A percentile compares a stretch with the other conserved stretches of the same genome.
Evolutionary conservation across 192 early-diverging fungal genomes (phyloP).

Genomic region (Piromyces sp.): DNA sequence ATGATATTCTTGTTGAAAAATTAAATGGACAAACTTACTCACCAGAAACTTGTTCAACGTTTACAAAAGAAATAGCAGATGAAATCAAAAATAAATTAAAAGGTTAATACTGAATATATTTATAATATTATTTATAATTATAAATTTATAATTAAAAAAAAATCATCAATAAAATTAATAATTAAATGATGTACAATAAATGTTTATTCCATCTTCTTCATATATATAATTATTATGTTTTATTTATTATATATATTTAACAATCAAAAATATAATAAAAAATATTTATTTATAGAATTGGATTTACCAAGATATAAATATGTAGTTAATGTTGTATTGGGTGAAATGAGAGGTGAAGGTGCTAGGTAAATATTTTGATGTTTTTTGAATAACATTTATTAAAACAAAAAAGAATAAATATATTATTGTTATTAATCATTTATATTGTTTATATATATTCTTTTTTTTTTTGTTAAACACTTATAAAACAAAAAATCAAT

Average conservation of each 20-base stretch:
- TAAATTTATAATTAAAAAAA: not conserved
- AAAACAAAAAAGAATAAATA: no score
- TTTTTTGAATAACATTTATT: no score
- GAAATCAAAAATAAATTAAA: constrained; percentile 38
- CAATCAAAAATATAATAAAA: no score
- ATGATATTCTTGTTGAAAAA: constrained; percentile 21
- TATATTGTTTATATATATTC: no score
- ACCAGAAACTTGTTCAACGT: constrained; percentile 28
- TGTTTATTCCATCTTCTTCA: no score
- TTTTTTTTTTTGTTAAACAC: no score
- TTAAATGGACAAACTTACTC: constrained; percentile 21
- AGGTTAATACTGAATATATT: constrained; percentile 8
- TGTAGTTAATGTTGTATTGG: constrained; percentile 36
- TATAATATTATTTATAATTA: not conserved
- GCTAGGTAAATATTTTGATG: constrained; percentile 14
- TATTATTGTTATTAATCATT: no score
- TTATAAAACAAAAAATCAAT: not conserved
- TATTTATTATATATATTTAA: no score
- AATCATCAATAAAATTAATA: no score
- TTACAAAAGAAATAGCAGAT: constrained; percentile 34
- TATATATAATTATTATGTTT: no score
- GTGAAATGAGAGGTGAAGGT: constrained; percentile 41
- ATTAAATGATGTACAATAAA: no score
- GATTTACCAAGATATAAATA: constrained; percentile 35
- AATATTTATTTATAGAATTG: constrained; percentile 24